These are phyloP conservation scores for Pichia sp. DNA, from an alignment of 1,139 yeast genomes.

Conservation along the genomic window DNA sequence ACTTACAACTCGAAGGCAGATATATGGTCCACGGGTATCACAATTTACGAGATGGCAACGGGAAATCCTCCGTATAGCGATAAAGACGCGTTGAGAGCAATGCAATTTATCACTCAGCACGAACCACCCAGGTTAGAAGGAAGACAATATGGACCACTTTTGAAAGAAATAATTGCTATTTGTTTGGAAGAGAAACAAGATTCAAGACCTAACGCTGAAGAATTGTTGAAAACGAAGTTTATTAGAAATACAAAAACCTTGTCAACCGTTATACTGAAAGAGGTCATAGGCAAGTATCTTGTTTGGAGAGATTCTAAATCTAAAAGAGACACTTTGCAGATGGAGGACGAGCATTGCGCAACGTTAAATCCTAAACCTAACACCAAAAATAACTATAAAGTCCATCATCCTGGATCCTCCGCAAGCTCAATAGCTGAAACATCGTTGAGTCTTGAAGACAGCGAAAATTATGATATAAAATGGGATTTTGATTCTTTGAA, in stretches of 20 bases:
- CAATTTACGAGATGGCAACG: conserved; percentile 89
- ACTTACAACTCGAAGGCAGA: conserved; percentile 83
- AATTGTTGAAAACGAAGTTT: conserved; percentile 68
- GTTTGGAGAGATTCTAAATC: conserved; percentile 69
- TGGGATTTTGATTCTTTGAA: conserved; percentile 86
- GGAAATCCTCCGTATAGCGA: conserved; percentile 98
- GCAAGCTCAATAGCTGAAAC: conserved; percentile 11
- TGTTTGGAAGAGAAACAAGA: conserved; percentile 92
- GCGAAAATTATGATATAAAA: conserved; percentile 40
- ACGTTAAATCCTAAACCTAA: not conserved
- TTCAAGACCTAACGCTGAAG: conserved; percentile 86
- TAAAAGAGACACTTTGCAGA: conserved; percentile 40
- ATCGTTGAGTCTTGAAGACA: conserved; percentile 14
- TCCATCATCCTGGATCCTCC: conserved; percentile 5
- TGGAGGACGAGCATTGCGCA: conserved; percentile 28
- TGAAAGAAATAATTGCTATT: conserved; percentile 86
- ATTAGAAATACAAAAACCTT: conserved; percentile 57
- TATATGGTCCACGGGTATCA: conserved; percentile 94
- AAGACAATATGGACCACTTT: conserved; percentile 64
- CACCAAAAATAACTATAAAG: not conserved
- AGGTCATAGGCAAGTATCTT: conserved; percentile 74
- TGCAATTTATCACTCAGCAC: conserved; percentile 87
- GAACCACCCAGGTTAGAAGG: conserved; percentile 96
- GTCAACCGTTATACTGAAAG: conserved; percentile 63
- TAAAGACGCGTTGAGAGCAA: conserved; percentile 90